Base-by-base conservation (phyloP, 2,329 filamentous ascomycete genomes). In the Scedosporium aurantiacum region DNA sequence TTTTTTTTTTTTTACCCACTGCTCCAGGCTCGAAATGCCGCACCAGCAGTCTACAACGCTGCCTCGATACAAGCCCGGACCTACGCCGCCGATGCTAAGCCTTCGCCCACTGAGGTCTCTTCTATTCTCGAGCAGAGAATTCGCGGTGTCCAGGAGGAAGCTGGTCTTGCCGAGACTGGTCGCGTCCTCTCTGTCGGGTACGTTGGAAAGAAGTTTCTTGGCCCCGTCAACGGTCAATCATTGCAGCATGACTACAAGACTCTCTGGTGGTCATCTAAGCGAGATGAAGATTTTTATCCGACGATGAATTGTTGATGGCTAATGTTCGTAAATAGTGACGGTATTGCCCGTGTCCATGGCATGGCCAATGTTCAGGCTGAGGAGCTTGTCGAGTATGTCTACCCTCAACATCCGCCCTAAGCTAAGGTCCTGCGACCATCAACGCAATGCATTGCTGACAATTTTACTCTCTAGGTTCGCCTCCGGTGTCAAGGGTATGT, bases 321-420 rank as follows among this genome's bases (percentile, higher is more conserved):
- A 60, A 60, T 28, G 12, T 18, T 32, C n/a, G 57, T 27, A 25
- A 43, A 60, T 63, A 97, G 94, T 94, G 94, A 99, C 83, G 94
- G 94, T 96, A 99, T 99, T 76, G 94, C 94, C 78, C 93, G 94
- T 92, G 93, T 99, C 71, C 92, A 99, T 81, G 94, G 94, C 77
- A 92, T 99, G 91, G 90, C 86, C 89, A 99, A 99, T 79, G 94
- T 99, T 82, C 94, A 99, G 86, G 93, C 94, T 72, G 94, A 99
- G 83, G 94, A 99, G 85, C 89, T 99, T 78, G 94, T 99, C 77
- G 94, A 99, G 92, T 97, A 91, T 73, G 91, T 89, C 66, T 63
- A 68, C 50, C 63, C 58, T 60, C 59, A 54, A 40, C 40, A 16
- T 55, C 43, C 41, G 55, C 55, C 28, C 40, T 23, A 18, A 10